Percentiles rank a stretch among this genome's conserved stretches.
These are phyloP conservation scores for Aureobasidium sp. DNA, from an alignment of 2,329 filamentous ascomycete species.

Conservation along the genomic window DNA sequence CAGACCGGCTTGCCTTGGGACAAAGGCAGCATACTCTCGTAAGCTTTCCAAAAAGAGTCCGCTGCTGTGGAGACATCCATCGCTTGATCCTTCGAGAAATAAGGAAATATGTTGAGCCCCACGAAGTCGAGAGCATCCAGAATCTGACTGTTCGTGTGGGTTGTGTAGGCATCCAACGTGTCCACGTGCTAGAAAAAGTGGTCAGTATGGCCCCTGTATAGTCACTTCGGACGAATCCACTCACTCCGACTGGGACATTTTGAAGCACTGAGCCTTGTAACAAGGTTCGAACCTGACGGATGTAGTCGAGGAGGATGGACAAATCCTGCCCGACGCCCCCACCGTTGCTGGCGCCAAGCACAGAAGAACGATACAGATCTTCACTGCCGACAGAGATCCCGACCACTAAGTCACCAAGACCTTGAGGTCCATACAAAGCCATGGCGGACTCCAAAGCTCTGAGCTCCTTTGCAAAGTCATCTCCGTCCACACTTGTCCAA, in stretches of 20 bases:
- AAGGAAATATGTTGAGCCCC: neutral
- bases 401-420: conserved; percentile 57
- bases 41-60: neutral
- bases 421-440: conserved; percentile 44
- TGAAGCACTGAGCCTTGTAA: neutral
- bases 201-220: neutral
- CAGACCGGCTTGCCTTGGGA: neutral
- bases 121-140: neutral
- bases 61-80: neutral
- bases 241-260: neutral
- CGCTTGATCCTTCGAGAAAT: neutral
- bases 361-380: conserved; percentile 46
- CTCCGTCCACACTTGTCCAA: conserved; percentile 64
- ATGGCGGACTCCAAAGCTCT: conserved; percentile 62
- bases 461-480: conserved; percentile 62
- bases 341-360: neutral
- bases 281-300: neutral
- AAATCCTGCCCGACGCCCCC: neutral
- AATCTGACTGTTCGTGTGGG: neutral
- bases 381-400: conserved; percentile 83
- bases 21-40: neutral
- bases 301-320: neutral
- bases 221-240: neutral
- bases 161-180: neutral
- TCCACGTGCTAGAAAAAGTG: neutral